Evolutionary conservation across 768 basidiomycete species (phyloP).

Genomic region (Suillus placidus): DNA sequence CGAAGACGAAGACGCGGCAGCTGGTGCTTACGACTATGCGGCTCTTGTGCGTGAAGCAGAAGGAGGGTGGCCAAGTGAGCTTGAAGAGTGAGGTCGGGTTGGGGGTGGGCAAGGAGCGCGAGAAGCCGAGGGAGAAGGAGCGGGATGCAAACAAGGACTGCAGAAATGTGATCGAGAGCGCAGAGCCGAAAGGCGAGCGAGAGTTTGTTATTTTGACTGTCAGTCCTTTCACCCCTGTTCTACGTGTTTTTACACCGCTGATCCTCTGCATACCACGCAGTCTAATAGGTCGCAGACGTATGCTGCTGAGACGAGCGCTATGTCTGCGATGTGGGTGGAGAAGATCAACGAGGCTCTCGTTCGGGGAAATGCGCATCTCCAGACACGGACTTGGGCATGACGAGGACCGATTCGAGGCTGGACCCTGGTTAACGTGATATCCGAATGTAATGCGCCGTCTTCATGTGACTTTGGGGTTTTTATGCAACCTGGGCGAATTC

Average conservation of each 20-base stretch:
- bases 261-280: constrained; percentile 29
- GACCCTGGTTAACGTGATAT: neutral
- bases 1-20: constrained; percentile 54
- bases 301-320: constrained; percentile 39
- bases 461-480: neutral
- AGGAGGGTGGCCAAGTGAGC: constrained; percentile 39
- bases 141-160: constrained; percentile 52
- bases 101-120: constrained; percentile 11
- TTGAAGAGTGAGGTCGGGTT: constrained; percentile 58
- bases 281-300: constrained; percentile 49
- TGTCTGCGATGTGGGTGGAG: constrained; percentile 41
- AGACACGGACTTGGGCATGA: constrained; percentile 3
- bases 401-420: too few relatives aligned
- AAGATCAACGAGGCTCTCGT: constrained; percentile 41
- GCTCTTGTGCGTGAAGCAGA: constrained; percentile 58
- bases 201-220: constrained; percentile 68
- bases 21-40: constrained; percentile 60
- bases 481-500: neutral
- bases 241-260: constrained; percentile 2
- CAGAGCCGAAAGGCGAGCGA: constrained; percentile 55
- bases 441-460: neutral
- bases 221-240: constrained; percentile 24
- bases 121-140: constrained; percentile 29
- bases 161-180: constrained; percentile 46
- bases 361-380: neutral